A percentile compares a stretch with the other conserved stretches of the same genome.
Conservation (phyloP, 2,329 filamentous ascomycete genomes). For the Thielaviopsis euricoi region DNA sequence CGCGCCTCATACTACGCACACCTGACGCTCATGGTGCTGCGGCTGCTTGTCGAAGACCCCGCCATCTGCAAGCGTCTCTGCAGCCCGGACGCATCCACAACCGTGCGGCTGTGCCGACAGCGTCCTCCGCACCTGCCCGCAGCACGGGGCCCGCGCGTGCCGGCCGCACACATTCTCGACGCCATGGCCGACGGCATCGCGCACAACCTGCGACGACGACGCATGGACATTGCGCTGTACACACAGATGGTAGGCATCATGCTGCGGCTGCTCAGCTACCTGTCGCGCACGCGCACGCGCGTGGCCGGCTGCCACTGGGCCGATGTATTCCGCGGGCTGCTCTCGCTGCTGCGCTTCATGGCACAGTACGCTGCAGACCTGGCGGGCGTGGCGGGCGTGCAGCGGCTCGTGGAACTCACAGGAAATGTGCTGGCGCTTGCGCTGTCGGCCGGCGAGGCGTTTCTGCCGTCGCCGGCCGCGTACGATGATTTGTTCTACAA, state of each 20-base stretch:
- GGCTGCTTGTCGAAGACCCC: constrained; percentile 74
- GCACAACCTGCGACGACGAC: constrained; percentile 66
- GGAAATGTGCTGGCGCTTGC: constrained; percentile 73
- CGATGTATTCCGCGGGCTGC: constrained; percentile 77
- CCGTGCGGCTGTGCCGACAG: constrained; percentile 76
- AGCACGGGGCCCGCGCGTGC: constrained; percentile 52
- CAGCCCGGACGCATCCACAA: constrained; percentile 55
- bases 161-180: constrained; percentile 66
- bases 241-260: constrained; percentile 67
- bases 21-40: constrained; percentile 68
- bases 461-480: constrained; percentile 69
- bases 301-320: constrained; percentile 76
- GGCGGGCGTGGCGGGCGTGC: constrained; percentile 49
- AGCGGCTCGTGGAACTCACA: constrained; percentile 57
- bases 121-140: constrained; percentile 70
- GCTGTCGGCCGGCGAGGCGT: constrained; percentile 73
- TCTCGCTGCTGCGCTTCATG: constrained; percentile 79
- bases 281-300: constrained; percentile 67
- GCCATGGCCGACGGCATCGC: constrained; percentile 81
- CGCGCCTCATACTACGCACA: constrained; percentile 71
- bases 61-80: constrained; percentile 70
- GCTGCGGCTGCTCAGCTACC: constrained; percentile 65
- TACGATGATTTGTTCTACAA: constrained; percentile 99
- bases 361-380: constrained; percentile 73
- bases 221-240: constrained; percentile 74